A percentile compares a stretch with the other conserved stretches of the same genome.
Evolutionary conservation across 1,139 yeast genomes (phyloP).

Genomic region (Geotrichum fermentans): DNA sequence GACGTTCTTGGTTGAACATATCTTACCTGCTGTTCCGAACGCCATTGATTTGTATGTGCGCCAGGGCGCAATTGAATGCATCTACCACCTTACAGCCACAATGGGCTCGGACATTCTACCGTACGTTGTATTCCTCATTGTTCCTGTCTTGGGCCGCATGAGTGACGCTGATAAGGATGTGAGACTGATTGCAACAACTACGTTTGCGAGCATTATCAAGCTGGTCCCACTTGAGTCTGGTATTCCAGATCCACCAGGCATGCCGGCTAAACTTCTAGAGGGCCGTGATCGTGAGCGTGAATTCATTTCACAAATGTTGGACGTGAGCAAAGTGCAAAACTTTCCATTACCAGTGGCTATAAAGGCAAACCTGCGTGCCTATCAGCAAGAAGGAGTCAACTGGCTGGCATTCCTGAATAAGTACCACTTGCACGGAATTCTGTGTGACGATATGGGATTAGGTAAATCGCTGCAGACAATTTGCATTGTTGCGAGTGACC

Average conservation of each 20-base stretch:
- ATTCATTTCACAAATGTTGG: slow-evolving; percentile 96
- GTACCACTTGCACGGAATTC: slow-evolving; percentile 91
- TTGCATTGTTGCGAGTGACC: slow-evolving; percentile 95
- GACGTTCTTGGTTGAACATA: slow-evolving; percentile 68
- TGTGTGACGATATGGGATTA: slow-evolving; percentile 99
- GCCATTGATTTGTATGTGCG: slow-evolving; percentile 72
- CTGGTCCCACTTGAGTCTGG: slow-evolving; percentile 96
- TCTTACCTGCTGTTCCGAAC: slow-evolving; percentile 77
- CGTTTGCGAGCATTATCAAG: slow-evolving; percentile 94
- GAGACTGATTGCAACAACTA: slow-evolving; percentile 87
- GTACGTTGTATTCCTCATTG: slow-evolving; percentile 89
- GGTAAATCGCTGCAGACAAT: slow-evolving; percentile 97
- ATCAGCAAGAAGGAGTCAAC: slow-evolving; percentile 97
- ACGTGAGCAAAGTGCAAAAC: slow-evolving; percentile 85
- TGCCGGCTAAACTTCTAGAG: slow-evolving; percentile 75
- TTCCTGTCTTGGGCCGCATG: slow-evolving; percentile 96
- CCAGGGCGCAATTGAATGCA: slow-evolving; percentile 91
- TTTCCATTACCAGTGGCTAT: slow-evolving; percentile 87
- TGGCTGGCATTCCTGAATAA: slow-evolving; percentile 96
- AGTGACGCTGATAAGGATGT: slow-evolving; percentile 89
- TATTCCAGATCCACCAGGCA: slow-evolving; percentile 89
- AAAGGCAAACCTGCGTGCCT: slow-evolving; percentile 86
- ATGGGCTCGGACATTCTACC: slow-evolving; percentile 92
- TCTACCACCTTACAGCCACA: slow-evolving; percentile 74
- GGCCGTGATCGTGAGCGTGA: slow-evolving; percentile 94